Evolutionary conservation across 2,329 filamentous ascomycete genomes (phyloP), one percentile per base, ranked within the genome.

Genomic region (Penicillium sp.): DNA sequence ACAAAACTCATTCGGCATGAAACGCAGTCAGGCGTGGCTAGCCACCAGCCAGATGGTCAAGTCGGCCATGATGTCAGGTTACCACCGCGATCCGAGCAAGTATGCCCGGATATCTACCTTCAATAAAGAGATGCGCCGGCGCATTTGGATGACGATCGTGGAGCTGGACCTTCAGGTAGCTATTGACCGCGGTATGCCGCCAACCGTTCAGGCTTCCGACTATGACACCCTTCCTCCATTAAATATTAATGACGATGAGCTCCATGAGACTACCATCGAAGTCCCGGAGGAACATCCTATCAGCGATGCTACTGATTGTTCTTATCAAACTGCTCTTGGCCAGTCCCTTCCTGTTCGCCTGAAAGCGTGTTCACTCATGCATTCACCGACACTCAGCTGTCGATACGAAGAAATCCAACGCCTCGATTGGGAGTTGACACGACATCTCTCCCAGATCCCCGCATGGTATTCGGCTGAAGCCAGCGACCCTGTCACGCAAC

Each of bases 81-180:
- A 84, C 47, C 83, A 86, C 63, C 68, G 75, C 2, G 74, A 77
- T 45, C 71, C 71, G 0, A 71, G 62, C 43, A 62, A 66, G 24
- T 70, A 71, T 53, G 65, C 67, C 9, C 68, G 61, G 6, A 73
- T 76, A 14, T 76, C 74, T 0, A 54, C 63, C 1, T 78, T 78
- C 55, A 74, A 77, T 31, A 72, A 73, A 52, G 76, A 79, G 60
- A 77, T 78, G 78, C 78, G 83, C 51, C 76, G 81, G 52, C 76
- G 84, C 44, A 70, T 87, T 3, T 87, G 84, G 84, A 76, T 75
- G 2, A 84, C 83, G 1, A 81, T 85, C 10, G 70, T 82, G 10
- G 83, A 86, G 61, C 69, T 86, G 26, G 83, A 86, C 54, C 67
- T 85, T 2, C 82, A 85, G 61, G 76, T 81, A 0, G 81, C 82